These are phyloP conservation scores for Zancudomyces culisetae DNA, from an alignment of 371 early-diverging fungal genomes.

Conservation along the genomic window DNA sequence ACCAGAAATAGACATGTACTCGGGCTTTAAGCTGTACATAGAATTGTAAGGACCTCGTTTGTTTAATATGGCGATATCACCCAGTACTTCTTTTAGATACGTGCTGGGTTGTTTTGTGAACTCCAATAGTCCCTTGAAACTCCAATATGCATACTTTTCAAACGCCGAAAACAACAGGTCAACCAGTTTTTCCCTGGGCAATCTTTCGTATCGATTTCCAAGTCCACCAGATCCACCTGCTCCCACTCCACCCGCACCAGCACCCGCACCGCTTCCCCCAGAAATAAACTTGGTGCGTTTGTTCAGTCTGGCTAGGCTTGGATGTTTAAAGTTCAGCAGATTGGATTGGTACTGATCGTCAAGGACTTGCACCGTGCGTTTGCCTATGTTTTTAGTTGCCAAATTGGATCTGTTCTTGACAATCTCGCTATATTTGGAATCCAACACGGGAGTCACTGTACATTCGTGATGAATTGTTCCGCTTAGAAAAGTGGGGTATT, in stretches of 20 bases:
- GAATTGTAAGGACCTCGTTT: slow-evolving; percentile 68
- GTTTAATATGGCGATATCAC: slow-evolving; percentile 58
- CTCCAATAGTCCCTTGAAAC: slow-evolving; percentile 66
- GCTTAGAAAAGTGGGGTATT: slow-evolving; percentile 28
- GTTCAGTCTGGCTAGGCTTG: slow-evolving; percentile 15
- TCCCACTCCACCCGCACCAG: no score
- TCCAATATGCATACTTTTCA: slow-evolving; percentile 62
- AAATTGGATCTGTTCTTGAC: slow-evolving; percentile 48
- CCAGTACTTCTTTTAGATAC: slow-evolving; percentile 69
- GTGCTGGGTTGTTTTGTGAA: slow-evolving; percentile 40
- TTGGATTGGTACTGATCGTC: slow-evolving; percentile 28
- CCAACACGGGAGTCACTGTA: slow-evolving; percentile 42
- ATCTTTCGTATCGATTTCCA: slow-evolving; percentile 56
- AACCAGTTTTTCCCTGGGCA: slow-evolving; percentile 68
- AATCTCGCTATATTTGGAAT: slow-evolving; percentile 45
- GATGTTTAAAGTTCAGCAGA: background rate
- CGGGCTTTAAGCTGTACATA: slow-evolving; percentile 68
- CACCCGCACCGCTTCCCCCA: no score
- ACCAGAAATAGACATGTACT: slow-evolving; percentile 34
- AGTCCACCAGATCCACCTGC: background rate
- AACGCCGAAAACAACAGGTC: slow-evolving; percentile 65
- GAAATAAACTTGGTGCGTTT: no score
- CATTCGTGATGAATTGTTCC: slow-evolving; percentile 74
- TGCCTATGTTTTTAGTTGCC: slow-evolving; percentile 29
- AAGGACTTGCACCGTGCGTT: slow-evolving; percentile 34